Base-by-base conservation (phyloP, 176 grass and related monocot genomes). In the Oryza meridionalis region DNA sequence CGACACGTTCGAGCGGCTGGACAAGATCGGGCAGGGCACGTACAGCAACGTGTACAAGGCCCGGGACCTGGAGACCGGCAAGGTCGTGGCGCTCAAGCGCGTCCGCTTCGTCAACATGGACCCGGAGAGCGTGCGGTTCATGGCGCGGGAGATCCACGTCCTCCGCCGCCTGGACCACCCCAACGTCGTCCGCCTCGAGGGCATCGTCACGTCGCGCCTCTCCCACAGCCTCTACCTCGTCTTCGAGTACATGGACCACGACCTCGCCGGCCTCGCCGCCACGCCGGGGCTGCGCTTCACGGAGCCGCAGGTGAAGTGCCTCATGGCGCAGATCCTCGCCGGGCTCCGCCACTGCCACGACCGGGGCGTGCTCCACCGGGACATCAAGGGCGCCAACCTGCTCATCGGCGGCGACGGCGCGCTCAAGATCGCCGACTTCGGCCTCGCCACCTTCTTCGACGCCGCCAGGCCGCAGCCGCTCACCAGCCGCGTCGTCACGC, bases 201-300 rank as follows among this genome's bases (percentile, higher is more conserved):
- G 92, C 38, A 91, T 94, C 78, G 86, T 91, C 24, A 94, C 92
- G 14, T 94, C 92, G 0, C 86, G 89, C 66, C 87, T 94, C 76
- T 94, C 89, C 0, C 80, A 83, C 61, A 94, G 89, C 84, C 84
- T 94, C 77, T 98, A 96, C 82, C 96, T 98, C 69, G 84, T 96
- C 13, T 98, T 98, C 69, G 96, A 98, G 89, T 98, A 98, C 81
- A 98, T 98, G 93, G 96, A 98, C 86, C 96, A 98, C 77, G 96
- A 96, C 89, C 93, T 98, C 4, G 77, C 89, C 61, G 92, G 92
- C 2, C 92, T 94, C 24, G 92, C 86, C 58, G 80, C 86, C 55
- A 86, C 82, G 5, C 78, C 89, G 1, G 89, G 92, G 0, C 71
- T 85, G 33, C 84, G 89, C 0, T 94, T 94, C 86, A 91, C 86